phyloP scores from a whole-genome alignment of 441 rosid species.

The Macaranga tanarius region DNA sequence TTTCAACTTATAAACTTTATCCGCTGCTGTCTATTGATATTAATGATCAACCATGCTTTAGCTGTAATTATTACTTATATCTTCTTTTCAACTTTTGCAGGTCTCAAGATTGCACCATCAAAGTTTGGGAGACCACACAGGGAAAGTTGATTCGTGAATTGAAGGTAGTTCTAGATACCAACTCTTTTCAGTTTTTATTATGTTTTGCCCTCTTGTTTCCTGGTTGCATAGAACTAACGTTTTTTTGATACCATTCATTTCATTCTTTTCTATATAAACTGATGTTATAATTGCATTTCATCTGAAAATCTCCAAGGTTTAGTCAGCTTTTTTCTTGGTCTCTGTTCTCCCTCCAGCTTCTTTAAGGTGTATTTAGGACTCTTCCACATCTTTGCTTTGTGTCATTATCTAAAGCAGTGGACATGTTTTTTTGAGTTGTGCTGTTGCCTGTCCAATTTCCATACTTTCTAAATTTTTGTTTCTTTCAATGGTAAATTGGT shows the following conservation, averaged over 20 bases:
- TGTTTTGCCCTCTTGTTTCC: slow-evolving; percentile 3
- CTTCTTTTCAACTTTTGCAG: slow-evolving; percentile 38
- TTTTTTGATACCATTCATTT: background rate
- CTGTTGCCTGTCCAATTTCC: background rate
- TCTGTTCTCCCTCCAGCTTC: background rate
- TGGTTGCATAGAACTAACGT: slow-evolving; percentile 5
- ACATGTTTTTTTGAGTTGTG: background rate
- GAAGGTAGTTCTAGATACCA: slow-evolving; percentile 50
- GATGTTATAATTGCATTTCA: background rate
- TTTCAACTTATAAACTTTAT: background rate
- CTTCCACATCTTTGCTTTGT: background rate
- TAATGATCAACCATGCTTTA: background rate
- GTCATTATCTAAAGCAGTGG: background rate
- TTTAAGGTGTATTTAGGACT: background rate
- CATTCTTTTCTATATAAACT: background rate
- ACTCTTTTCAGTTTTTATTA: background rate
- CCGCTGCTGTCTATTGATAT: background rate
- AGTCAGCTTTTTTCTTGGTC: background rate
- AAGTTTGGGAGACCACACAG: slow-evolving; percentile 97
- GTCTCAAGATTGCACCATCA: slow-evolving; percentile 93
- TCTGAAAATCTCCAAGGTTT: background rate
- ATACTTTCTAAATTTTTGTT: background rate
- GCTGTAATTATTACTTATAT: slow-evolving; percentile 12
- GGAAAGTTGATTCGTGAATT: slow-evolving; percentile 97
- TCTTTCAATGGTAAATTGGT: background rate